phyloP scores from a whole-genome alignment of 2,329 filamentous ascomycete species.

The Claviceps cyperi region DNA sequence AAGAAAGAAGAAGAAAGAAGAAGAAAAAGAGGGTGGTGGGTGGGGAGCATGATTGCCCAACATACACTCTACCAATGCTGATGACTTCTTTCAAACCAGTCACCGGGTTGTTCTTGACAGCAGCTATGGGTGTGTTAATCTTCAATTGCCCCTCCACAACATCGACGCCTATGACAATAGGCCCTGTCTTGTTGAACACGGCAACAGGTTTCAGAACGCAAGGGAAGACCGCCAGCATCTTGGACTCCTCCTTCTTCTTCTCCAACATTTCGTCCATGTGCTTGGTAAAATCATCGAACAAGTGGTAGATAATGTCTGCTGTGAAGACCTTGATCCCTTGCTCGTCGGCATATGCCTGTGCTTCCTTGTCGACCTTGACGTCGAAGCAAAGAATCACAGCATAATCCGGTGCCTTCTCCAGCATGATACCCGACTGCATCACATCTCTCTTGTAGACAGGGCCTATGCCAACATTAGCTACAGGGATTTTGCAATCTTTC shows the following conservation, averaged over 20 bases:
- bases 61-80: constrained; percentile 82
- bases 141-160: constrained; percentile 80
- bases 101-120: constrained; percentile 64
- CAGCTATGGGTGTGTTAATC: constrained; percentile 79
- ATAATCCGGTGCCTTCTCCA: constrained; percentile 87
- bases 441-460: constrained; percentile 97
- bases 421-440: constrained; percentile 87
- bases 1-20: no score
- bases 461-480: constrained; percentile 92
- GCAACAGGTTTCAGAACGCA: constrained; percentile 81
- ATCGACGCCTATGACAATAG: constrained; percentile 91
- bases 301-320: constrained; percentile 96
- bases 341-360: constrained; percentile 77
- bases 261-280: constrained; percentile 81
- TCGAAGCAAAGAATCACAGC: constrained; percentile 99
- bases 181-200: constrained; percentile 96
- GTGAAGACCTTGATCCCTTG: constrained; percentile 96
- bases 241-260: constrained; percentile 91
- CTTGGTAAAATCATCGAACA: constrained; percentile 92
- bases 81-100: constrained; percentile 77
- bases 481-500: constrained; percentile 89
- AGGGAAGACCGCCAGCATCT: constrained; percentile 92
- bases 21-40: neutral
- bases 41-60: constrained; percentile 13
- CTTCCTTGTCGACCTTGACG: constrained; percentile 97